A percentile compares a stretch with the other conserved stretches of the same genome.
phyloP scores from a whole-genome alignment of 371 early-diverging fungal species.

The Smittium culicis region DNA sequence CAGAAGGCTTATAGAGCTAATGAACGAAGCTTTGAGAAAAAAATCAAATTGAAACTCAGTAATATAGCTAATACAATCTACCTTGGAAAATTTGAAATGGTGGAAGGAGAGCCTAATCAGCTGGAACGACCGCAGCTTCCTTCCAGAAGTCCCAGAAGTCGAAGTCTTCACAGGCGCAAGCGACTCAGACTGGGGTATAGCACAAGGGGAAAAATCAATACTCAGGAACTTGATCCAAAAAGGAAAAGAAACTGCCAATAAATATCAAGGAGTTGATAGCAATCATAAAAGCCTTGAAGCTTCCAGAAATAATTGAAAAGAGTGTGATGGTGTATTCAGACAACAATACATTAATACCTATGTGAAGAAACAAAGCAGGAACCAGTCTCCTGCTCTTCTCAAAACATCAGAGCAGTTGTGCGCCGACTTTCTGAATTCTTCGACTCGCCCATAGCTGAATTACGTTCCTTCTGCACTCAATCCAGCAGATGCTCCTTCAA shows the following conservation, averaged over 20 bases:
- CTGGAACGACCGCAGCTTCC: not conserved
- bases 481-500: not conserved
- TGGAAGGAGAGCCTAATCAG: not conserved
- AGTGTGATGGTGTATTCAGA: not conserved
- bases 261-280: slow-evolving; percentile 1
- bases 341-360: slow-evolving; percentile 1
- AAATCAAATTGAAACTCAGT: not conserved
- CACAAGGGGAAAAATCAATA: not conserved
- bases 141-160: not conserved
- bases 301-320: not conserved
- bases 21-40: not conserved
- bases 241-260: not conserved
- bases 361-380: not conserved
- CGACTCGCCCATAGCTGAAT: not conserved
- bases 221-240: not conserved
- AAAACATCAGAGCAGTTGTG: not conserved
- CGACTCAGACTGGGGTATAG: not conserved
- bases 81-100: not conserved
- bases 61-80: not conserved
- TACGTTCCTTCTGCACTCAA: not conserved
- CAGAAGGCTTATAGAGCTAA: slow-evolving; percentile 2
- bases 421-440: not conserved
- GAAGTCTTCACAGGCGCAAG: not conserved
- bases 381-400: not conserved
- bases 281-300: not conserved